phyloP scores from a whole-genome alignment of 306 rosid genomes.

The Leucaena leucocephala region DNA sequence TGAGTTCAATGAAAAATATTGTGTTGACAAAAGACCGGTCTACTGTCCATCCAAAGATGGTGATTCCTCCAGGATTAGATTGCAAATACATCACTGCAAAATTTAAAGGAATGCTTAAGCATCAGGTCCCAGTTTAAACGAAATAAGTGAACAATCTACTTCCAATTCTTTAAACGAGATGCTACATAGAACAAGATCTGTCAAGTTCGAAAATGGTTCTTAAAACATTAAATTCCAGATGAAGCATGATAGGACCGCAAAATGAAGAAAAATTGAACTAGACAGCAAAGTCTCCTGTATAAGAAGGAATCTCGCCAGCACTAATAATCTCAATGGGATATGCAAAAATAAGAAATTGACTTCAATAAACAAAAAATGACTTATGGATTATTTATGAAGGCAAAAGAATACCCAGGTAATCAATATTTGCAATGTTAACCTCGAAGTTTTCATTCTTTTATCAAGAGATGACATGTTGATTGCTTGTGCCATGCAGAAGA shows the following conservation, averaged over 20 bases:
- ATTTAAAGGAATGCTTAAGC: background rate
- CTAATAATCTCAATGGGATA: background rate
- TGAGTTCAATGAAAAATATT: slow-evolving; percentile 53
- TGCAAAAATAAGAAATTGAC: background rate
- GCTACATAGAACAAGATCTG: background rate
- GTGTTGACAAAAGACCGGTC: slow-evolving; percentile 59
- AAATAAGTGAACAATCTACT: background rate
- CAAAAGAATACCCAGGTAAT: background rate
- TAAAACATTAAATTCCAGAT: too few relatives aligned
- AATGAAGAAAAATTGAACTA: background rate
- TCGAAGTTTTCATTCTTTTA: background rate
- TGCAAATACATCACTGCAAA: slow-evolving; percentile 57
- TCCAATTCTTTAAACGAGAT: background rate
- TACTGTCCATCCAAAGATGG: slow-evolving; percentile 62
- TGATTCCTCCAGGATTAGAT: slow-evolving; percentile 56
- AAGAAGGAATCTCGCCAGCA: background rate
- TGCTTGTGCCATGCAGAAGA: background rate
- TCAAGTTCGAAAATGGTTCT: background rate
- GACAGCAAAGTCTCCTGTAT: background rate
- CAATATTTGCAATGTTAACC: background rate
- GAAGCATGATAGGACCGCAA: background rate
- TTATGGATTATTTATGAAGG: background rate
- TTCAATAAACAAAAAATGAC: background rate
- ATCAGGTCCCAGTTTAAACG: background rate
- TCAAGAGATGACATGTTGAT: background rate